phyloP scores from a whole-genome alignment of 2,329 filamentous ascomycete species.

The Thyridium curvatum region DNA sequence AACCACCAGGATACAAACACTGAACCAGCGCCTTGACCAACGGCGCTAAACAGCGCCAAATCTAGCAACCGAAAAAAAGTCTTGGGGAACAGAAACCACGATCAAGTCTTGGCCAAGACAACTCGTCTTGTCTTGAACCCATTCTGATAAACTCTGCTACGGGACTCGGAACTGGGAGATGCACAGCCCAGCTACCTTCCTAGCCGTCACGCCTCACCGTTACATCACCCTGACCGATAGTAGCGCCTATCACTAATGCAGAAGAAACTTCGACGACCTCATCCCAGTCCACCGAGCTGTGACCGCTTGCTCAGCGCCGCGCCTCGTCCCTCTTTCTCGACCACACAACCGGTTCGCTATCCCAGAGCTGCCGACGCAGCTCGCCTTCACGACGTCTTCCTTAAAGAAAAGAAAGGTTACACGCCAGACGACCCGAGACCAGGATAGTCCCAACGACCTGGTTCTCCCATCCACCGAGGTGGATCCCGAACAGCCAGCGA shows the following conservation, averaged over 20 bases:
- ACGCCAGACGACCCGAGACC: conserved; percentile 38
- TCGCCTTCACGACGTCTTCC: conserved; percentile 67
- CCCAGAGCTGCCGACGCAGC: conserved; percentile 58
- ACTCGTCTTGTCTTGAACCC: no score
- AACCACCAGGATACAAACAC: no score
- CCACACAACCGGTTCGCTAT: conserved; percentile 10
- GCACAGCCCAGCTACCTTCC: not conserved
- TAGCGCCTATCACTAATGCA: not conserved
- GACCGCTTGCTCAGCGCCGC: no score
- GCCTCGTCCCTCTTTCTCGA: conserved; percentile 9
- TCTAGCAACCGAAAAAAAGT: no score
- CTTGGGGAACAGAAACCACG: no score
- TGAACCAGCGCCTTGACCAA: no score
- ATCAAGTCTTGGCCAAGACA: no score
- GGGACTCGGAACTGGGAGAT: not conserved
- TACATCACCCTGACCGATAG: no score
- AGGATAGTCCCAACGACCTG: conserved; percentile 30
- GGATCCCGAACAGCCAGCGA: conserved; percentile 36
- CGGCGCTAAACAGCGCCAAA: no score
- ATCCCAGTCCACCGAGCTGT: conserved; percentile 3
- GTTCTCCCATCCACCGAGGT: conserved; percentile 48
- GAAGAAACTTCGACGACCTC: not conserved
- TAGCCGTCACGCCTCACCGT: no score
- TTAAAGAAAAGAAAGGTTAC: conserved; percentile 66
- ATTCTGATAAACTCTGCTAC: not conserved